Base-by-base conservation (phyloP, 768 basidiomycete species). In the Trametes elegans region DNA sequence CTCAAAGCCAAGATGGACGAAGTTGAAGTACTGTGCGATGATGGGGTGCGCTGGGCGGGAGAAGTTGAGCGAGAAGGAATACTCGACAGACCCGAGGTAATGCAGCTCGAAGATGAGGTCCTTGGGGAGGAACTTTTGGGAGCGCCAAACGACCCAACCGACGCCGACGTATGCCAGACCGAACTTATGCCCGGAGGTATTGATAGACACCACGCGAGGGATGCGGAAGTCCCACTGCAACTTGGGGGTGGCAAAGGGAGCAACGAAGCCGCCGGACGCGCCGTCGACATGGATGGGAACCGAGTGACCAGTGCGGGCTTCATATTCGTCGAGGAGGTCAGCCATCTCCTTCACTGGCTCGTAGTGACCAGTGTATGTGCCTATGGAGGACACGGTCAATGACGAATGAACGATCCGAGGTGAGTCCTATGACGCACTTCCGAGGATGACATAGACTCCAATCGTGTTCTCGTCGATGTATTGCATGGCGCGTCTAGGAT, bases 271-370 rank as follows among this genome's bases (percentile, higher is more conserved):
- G 16, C 83, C 82, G 0, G 80, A 81, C 13, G 85, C 84, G 19
- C 74, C 84, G 54, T 83, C 85, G 26, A 82, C 80, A 39, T 59
- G 53, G 24, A 44, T 59, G 19, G 79, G 76, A 28, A 78, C 73
- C 43, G 67, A 68, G 57, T 66, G 63, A n/a, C 77, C 78, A 0
- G 75, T 79, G 57, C 70, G 62, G 18, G 44, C 66, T 67, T 85
- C 77, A 63, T 81, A 85, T 54, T 71, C 76, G 73, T 78, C 76
- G 68, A 93, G 74, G 9, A 90, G 76, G 36, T 85, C 83, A 1
- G 87, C 76, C 84, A 97, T 90, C 67, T 87, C 89, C 67, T 89
- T 81, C 28, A 97, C 93, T 11, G 87, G 84, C 63, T 96, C 94
- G 63, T 77, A 83, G 61, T 75, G 75, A n/a, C 78, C 81, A 6